Evolutionary conservation across 2,329 filamentous ascomycete species (phyloP), one percentile per base, ranked within the genome.

Genomic region (Claviceps pusilla): DNA sequence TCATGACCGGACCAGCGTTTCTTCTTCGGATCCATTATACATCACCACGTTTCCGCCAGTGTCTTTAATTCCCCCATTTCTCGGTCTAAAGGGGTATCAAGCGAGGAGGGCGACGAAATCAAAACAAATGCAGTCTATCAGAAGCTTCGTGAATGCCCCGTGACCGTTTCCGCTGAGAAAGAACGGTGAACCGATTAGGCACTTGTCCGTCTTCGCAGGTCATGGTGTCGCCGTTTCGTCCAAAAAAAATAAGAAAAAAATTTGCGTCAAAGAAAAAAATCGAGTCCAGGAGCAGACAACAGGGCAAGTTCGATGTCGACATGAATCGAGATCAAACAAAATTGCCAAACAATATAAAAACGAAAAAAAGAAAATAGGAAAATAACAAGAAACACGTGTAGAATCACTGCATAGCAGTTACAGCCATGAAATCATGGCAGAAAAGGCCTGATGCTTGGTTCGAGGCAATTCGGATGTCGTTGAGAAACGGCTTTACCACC

Each of bases 401-500:
- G 42, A 55, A 43, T 49, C 50, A 37, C 43, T 54, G 60, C 57
- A 56, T 59, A 57, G 53, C 54, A 45, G 33, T 54, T 56, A 31
- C 48, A 19, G 52, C 54, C 49, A 54, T 29, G 7, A 10, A 10
- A 10, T 29, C 35, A 39, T 54, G 52, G 43, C 55, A 43, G 7
- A 46, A 11, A 24, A 24, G 24, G 37, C 49, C 37, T 50, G 43
- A 45, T 43, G 35, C n/a, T 29, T 14, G 16, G 19, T 39, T 52
- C 52, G 45, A 50, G 39, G 28, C 56, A 48, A 10, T 41, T 41
- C n/a, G 50, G 16, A 53, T 52, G 55, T 54, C 48, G 39, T 41
- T 33, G 50, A 48, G 49, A 16, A 43, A 9, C 7, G 19, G 16
- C 54, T 59, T 56, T 59, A 88, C 84, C 85, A 87, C 61, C 80